Evolutionary conservation across 140 eudicot species (phyloP).

Genomic region (Cichorium intybus): DNA sequence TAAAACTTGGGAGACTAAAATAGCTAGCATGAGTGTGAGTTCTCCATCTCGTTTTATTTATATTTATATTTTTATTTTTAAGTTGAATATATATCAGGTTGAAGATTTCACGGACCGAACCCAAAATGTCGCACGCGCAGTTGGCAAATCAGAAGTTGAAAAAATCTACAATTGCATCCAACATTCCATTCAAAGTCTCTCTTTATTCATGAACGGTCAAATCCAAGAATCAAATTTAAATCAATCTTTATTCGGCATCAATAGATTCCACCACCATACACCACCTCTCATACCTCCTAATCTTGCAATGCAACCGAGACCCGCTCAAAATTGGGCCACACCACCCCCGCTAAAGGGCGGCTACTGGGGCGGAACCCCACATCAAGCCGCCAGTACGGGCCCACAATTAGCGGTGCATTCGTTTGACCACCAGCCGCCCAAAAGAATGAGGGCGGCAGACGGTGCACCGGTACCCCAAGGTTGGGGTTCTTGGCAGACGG

Average conservation of each 20-base stretch:
- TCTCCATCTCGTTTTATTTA: not conserved
- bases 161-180: constrained; percentile 49
- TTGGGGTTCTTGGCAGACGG: not conserved
- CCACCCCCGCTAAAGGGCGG: not conserved
- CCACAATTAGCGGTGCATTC: too few relatives aligned
- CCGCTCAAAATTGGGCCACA: not conserved
- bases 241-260: constrained; percentile 51
- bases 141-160: constrained; percentile 46
- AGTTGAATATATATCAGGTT: constrained; percentile 50
- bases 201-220: constrained; percentile 45
- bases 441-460: constrained; percentile 9
- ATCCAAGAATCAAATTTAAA: constrained; percentile 39
- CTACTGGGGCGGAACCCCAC: not conserved
- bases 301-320: constrained; percentile 16
- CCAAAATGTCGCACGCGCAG: constrained; percentile 88
- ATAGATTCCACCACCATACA: constrained; percentile 16
- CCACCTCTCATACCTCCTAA: constrained; percentile 1
- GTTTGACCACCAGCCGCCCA: not conserved
- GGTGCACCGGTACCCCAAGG: not conserved
- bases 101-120: constrained; percentile 95
- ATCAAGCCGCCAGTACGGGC: not conserved
- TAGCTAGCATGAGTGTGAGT: constrained; percentile 73
- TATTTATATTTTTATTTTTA: not conserved
- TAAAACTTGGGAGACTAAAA: constrained; percentile 74
- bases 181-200: constrained; percentile 31